Evolutionary conservation across 805 yeast genomes (phyloP), one percentile per base, ranked within the genome.

Genomic region (Geotrichum ghanense): DNA sequence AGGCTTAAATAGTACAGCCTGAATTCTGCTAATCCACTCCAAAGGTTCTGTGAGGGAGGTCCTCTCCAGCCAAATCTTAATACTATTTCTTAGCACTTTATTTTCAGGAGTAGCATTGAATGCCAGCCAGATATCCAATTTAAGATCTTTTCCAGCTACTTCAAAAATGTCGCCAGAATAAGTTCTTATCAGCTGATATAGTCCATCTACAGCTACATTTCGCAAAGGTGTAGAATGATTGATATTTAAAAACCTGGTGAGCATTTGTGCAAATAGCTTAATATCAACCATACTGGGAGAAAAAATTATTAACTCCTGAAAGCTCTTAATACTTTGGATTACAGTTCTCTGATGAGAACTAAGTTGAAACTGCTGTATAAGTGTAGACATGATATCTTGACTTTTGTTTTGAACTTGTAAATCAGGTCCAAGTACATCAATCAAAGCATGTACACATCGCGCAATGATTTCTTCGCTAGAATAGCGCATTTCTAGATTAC

Each of bases 11-110:
- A 77, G 17, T 51, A 57, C 53, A 2, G 51, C 65, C 46, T 72
- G 75, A 40, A 83, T 63, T 26, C 76, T 73, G 1, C 66, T 59
- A 48, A 83, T 75, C 92, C 92, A 83, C 42, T 60, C 60, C 10
- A 50, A 45, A 22, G 72, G 63, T 12, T 69, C 72, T 14, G 66
- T 51, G 24, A 65, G 69, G 3, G 59, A 64, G 2, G 74, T 71
- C 21, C 75, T 70, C 16, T 74, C 76, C 41, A 83, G 60, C 90
- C 92, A 84, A 16, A 75, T 71, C 14, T 56, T 60, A 10, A 84
- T 67, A 43, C 82, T 64, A 2, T 64, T 60, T 23, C 67, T 58
- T 17, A 82, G 58, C 5, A 69, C 70, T 1, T 51, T 53, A 40
- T 78, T 74, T 2, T 61, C 50, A 2, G 79, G 76, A 12, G 63